Conservation (phyloP, 768 basidiomycete genomes). For the Calocera cornea region DNA sequence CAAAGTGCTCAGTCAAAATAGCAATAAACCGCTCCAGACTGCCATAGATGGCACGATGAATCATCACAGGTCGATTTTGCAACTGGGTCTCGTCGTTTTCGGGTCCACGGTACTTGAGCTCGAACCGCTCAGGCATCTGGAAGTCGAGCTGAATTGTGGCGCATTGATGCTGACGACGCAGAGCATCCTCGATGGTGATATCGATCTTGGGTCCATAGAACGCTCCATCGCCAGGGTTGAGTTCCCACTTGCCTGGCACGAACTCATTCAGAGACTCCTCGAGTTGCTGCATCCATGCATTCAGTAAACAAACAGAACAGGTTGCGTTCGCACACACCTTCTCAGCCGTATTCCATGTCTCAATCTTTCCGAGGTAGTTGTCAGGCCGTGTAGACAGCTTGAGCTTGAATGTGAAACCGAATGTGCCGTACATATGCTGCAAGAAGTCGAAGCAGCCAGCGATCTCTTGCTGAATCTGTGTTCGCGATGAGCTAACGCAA, state of each 20-base stretch:
- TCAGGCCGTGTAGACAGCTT: constrained; percentile 94
- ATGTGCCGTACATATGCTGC: constrained; percentile 81
- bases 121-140: constrained; percentile 93
- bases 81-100: constrained; percentile 49
- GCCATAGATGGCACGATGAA: constrained; percentile 92
- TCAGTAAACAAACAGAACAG: not conserved
- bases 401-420: constrained; percentile 88
- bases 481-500: not conserved
- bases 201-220: constrained; percentile 99
- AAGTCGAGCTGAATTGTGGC: constrained; percentile 99
- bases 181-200: constrained; percentile 87
- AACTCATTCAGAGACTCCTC: constrained; percentile 68
- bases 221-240: constrained; percentile 93
- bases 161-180: constrained; percentile 89
- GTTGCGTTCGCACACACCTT: constrained; percentile 32
- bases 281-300: constrained; percentile 47
- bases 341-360: constrained; percentile 86
- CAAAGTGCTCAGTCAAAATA: constrained; percentile 93
- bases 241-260: constrained; percentile 78
- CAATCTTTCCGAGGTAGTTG: constrained; percentile 76
- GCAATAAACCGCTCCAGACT: constrained; percentile 91
- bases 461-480: constrained; percentile 77
- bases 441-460: constrained; percentile 84
- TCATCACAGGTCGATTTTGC: constrained; percentile 80
- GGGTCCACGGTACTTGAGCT: constrained; percentile 75